Evolutionary conservation across 1,284 basidiomycete species (phyloP).

Genomic region (Pseudozyma sp.): DNA sequence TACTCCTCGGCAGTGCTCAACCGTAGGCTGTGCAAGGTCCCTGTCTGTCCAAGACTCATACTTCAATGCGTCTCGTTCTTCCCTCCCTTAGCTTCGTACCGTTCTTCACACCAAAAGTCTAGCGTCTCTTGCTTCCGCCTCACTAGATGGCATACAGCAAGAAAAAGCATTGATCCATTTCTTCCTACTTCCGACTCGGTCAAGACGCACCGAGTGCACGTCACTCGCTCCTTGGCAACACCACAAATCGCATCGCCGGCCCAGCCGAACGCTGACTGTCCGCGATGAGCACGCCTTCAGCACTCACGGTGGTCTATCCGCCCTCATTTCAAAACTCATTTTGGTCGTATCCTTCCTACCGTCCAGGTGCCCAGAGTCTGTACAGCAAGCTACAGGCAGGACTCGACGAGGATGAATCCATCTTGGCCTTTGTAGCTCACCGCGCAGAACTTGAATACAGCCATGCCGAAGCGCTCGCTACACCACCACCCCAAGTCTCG

Average conservation of each 20-base stretch:
- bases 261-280: neutral
- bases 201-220: too few relatives aligned
- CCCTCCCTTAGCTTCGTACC: too few relatives aligned
- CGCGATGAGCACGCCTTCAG: constrained; percentile 59
- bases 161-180: too few relatives aligned
- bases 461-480: constrained; percentile 52
- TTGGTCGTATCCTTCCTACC: constrained; percentile 65
- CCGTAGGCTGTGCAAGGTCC: constrained; percentile 8
- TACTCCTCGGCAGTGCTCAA: constrained; percentile 9
- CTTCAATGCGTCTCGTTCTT: too few relatives aligned
- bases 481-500: constrained; percentile 32
- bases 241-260: constrained; percentile 1
- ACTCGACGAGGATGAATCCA: constrained; percentile 62
- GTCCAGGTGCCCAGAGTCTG: constrained; percentile 54
- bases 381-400: constrained; percentile 63
- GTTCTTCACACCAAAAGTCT: too few relatives aligned
- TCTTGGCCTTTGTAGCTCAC: constrained; percentile 60
- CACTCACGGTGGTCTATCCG: constrained; percentile 59
- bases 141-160: too few relatives aligned
- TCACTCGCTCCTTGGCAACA: neutral
- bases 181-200: too few relatives aligned
- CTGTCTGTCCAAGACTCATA: neutral
- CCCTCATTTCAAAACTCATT: constrained; percentile 61
- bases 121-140: too few relatives aligned
- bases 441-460: constrained; percentile 60